These are phyloP conservation scores for Botryotinia narcissicola DNA, from an alignment of 2,329 filamentous ascomycete species.

Conservation along the genomic window DNA sequence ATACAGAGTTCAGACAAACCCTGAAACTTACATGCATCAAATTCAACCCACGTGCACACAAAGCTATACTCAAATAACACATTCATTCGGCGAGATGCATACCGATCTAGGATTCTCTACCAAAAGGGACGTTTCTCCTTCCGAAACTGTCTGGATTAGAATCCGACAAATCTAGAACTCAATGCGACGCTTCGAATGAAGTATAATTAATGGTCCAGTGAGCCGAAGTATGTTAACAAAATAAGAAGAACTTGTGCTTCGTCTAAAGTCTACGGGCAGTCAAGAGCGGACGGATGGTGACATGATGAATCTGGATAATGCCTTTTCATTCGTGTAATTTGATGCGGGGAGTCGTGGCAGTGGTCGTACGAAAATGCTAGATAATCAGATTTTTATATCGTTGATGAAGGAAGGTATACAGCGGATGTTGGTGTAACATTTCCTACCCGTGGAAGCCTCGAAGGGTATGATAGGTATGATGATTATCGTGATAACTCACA, in stretches of 20 bases:
- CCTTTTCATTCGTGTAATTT: neutral
- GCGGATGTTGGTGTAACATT: conserved; percentile 17
- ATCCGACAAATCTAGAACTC: neutral
- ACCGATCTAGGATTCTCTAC: neutral
- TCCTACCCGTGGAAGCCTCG: conserved; percentile 8
- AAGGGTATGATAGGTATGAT: neutral
- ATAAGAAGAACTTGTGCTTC: neutral
- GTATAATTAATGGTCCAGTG: neutral
- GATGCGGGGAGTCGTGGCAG: conserved; percentile 13
- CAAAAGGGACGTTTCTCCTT: neutral
- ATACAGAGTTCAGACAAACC: neutral
- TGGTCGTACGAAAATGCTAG: conserved; percentile 17
- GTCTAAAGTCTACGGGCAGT: neutral
- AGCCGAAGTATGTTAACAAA: neutral
- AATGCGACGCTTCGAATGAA: neutral
- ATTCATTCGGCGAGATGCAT: neutral
- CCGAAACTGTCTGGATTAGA: neutral
- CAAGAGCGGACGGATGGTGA: neutral
- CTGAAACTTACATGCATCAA: conserved; percentile 11
- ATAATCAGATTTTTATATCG: conserved; percentile 10
- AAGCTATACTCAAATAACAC: neutral
- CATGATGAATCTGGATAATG: neutral
- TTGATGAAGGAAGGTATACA: neutral
- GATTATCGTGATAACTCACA: conserved; percentile 27
- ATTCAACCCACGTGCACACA: conserved; percentile 7